phyloP scores from a whole-genome alignment of 306 rosid species.

The Echinosophora koreensis region DNA sequence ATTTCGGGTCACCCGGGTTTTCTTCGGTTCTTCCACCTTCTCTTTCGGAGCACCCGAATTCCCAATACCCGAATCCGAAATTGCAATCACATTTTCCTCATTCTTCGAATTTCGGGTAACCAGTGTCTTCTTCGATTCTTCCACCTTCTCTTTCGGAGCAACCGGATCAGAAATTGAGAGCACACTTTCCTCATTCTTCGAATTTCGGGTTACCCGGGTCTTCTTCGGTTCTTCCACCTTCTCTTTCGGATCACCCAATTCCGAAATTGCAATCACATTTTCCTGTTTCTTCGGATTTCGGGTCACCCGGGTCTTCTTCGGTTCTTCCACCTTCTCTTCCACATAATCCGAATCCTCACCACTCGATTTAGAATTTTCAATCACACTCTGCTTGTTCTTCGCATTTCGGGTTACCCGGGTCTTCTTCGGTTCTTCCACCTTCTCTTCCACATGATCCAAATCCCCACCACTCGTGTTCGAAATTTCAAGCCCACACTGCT shows the following conservation, averaged over 20 bases:
- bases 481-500: background rate
- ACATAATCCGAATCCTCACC: background rate
- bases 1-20: background rate
- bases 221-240: too few species aligned
- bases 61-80: too few species aligned
- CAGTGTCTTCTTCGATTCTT: too few species aligned
- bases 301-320: background rate
- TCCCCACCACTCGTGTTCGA: background rate
- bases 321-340: slow-evolving; percentile 14
- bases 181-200: background rate
- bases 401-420: background rate
- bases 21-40: too few species aligned
- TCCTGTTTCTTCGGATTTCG: background rate
- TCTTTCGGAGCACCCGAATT: too few species aligned
- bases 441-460: slow-evolving; percentile 2
- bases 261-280: background rate
- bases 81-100: background rate
- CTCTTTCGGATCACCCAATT: too few species aligned
- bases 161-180: background rate
- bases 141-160: too few species aligned
- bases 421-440: slow-evolving; percentile 15
- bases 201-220: background rate
- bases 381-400: slow-evolving; percentile 8
- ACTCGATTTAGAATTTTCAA: slow-evolving; percentile 6
- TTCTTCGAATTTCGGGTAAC: too few species aligned